Base-by-base conservation (phyloP, 495 filamentous ascomycete species). In the Penicillium maclennaniae region DNA sequence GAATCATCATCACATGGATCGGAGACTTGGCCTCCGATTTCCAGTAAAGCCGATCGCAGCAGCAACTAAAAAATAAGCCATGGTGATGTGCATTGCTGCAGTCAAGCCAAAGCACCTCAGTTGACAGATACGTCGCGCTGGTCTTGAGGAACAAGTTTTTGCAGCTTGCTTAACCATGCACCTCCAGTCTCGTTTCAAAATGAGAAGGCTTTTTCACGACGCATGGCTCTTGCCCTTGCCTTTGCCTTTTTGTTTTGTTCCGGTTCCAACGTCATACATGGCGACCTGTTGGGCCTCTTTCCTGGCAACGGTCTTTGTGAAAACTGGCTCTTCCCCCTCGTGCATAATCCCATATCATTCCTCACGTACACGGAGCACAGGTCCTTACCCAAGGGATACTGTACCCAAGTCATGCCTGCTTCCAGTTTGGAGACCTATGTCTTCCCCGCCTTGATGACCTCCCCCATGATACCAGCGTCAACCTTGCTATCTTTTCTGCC, bases 391-490 rank as follows among this genome's bases (percentile, higher is more conserved):
- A 14, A 14, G 31, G 31, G 31, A 34, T 34, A 34, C 10, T 34
- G 31, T 12, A 34, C 14, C 10, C 31, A 34, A 34, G 31, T 34
- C 31, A 34, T 34, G 9, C 31, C 31, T 34, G 10, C 31, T 4
- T 34, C 31, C 31, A 10, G 2, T 12, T 34, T 12, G 31, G 31
- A 34, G 31, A 34, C 31, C 14, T 34, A 17, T 9, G 6, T 26
- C 27, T 40, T 23, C 10, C 43, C 49, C 31, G 19, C 23, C 47
- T 31, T 59, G 45, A 62, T 42, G 55, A 59, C 10, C 27, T 31
- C 34, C 43, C 46, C 53, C 47, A 60, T 48, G 60, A 61, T 61
- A 63, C 48, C 57, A 60, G 31, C 45, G 49, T 34, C 51, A 49
- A 43, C 21, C 27, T 56, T 48, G 23, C 21, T 45, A 21, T 52